These are phyloP conservation scores for Biscogniauxia marginata DNA, from an alignment of 2,329 filamentous ascomycete genomes.

Conservation along the genomic window DNA sequence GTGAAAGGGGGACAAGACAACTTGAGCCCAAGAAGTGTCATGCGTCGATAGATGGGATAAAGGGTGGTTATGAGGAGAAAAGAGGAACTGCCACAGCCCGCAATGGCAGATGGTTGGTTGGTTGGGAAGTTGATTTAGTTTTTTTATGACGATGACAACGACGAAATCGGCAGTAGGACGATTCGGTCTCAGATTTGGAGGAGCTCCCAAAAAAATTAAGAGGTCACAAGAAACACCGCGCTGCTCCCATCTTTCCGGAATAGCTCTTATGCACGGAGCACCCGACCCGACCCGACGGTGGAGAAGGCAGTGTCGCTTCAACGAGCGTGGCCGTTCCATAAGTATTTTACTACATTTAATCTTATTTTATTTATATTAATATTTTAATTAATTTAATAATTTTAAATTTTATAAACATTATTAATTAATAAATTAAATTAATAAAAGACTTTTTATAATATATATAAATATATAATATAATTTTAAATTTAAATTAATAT, in stretches of 20 bases:
- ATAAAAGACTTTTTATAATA: background rate
- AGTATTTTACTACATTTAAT: no score
- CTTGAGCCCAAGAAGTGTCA: background rate
- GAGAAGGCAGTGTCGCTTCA: background rate
- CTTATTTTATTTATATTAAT: no score
- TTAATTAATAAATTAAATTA: background rate
- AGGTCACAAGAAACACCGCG: background rate
- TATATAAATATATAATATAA: background rate
- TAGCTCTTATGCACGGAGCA: background rate
- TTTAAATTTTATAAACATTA: no score
- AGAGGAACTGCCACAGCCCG: slow-evolving; percentile 2
- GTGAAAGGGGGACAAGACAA: background rate
- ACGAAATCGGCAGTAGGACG: background rate
- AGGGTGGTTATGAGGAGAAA: background rate
- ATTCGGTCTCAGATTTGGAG: background rate
- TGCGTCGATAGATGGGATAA: background rate
- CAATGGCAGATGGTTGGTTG: background rate
- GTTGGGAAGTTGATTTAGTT: background rate
- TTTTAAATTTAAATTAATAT: no score
- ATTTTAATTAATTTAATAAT: background rate
- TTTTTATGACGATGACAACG: background rate
- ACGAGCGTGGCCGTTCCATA: no score
- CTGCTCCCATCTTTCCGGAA: background rate
- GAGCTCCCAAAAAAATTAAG: background rate
- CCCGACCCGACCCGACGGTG: background rate